Base-by-base conservation (phyloP, 805 yeast species). In the Saturnispora halmiae region DNA sequence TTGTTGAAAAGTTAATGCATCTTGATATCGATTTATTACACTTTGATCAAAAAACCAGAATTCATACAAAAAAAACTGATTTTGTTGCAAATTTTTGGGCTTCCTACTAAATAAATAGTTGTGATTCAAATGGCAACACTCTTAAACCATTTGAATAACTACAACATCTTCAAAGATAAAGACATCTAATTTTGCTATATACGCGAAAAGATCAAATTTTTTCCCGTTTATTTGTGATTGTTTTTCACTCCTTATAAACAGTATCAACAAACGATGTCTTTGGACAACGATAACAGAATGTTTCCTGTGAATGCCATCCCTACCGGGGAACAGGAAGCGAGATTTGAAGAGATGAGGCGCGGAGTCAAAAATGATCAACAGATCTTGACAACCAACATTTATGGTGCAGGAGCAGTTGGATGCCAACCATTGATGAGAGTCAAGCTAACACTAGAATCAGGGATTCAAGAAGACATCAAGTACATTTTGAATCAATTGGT, bases 401-500 rank as follows among this genome's bases (percentile, higher is more conserved):
- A 61, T 2, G 67, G 67, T 2, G 51, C 56, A 3, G 60, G 60
- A 39, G 54, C 50, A 42, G 67, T 69, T 46, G 94, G 94, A 13
- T 71, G 75, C 4, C 76, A 77, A 35, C 75, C 76, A 40, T 59
- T 79, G 47, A 70, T 72, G 10, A 69, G 95, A 46, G 75, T 86
- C 52, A 69, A 70, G 48, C 70, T 86, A 77, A 77, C 92, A 4
- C 69, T 86, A 45, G 67, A 70, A 45, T 72, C 81, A 15, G 81
- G 78, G 1, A 60, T 85, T 19, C 73, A 67, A 14, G 69, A 71
- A 25, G 95, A 86, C 55, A 69, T 80, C 19, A 76, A 74, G 50
- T 82, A 87, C 78, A 80, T 90, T 4, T 60, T 84, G 42, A 67
- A 72, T 35, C 73, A 77, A 4, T 62, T 79, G 44, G 63, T 72